phyloP scores from a whole-genome alignment of 2,329 filamentous ascomycete genomes.

The Hymenotorrendiella dingleyae region DNA sequence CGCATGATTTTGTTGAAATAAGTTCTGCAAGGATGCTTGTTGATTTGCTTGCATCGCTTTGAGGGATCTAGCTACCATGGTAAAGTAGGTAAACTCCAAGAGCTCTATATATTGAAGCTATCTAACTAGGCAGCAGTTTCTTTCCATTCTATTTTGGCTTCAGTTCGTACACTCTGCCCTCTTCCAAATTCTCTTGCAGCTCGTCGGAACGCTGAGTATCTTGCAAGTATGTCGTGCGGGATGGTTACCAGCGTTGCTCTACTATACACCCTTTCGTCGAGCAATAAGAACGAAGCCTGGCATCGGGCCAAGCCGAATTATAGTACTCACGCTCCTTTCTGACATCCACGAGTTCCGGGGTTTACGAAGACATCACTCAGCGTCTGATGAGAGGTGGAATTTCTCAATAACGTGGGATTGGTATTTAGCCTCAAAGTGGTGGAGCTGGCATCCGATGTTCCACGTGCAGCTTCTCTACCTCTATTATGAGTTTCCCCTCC shows the following conservation, averaged over 20 bases:
- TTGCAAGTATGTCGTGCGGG: neutral
- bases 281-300: no score
- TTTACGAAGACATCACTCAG: no score
- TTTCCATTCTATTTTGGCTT: neutral
- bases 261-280: no score
- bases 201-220: neutral
- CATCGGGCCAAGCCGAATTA: no score
- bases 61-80: neutral
- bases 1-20: neutral
- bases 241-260: neutral
- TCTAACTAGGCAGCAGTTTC: constrained; percentile 1
- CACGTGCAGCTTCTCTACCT: no score
- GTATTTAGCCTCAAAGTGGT: no score
- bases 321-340: no score
- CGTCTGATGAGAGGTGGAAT: no score
- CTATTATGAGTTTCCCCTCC: no score
- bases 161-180: neutral
- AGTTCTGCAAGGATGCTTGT: neutral
- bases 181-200: neutral
- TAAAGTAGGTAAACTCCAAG: neutral
- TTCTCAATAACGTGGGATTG: no score
- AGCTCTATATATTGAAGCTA: constrained; percentile 3
- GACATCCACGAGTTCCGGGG: no score
- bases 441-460: no score
- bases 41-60: neutral